Percentiles rank a stretch among this genome's conserved stretches.
Evolutionary conservation across 2,329 filamentous ascomycete genomes (phyloP).

Genomic region (Sarocladiaceae sp.): DNA sequence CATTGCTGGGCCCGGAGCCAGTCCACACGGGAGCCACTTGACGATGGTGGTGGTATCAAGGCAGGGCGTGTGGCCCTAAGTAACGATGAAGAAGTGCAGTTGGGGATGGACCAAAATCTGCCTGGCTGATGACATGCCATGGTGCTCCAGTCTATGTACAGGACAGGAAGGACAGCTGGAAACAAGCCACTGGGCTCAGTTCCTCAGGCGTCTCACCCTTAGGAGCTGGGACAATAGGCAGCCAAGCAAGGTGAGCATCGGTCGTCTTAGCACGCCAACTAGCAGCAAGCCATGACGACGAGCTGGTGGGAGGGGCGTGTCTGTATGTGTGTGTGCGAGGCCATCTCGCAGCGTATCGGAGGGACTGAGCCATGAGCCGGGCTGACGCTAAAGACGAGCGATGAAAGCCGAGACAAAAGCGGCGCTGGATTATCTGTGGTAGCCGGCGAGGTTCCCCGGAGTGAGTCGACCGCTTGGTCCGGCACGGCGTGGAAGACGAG

Average conservation of each 20-base stretch:
- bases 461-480: slow-evolving; percentile 11
- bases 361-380: background rate
- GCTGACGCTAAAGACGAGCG: slow-evolving; percentile 1
- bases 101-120: too few relatives aligned
- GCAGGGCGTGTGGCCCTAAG: slow-evolving; percentile 3
- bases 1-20: background rate
- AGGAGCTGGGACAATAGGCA: too few relatives aligned
- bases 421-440: slow-evolving; percentile 23
- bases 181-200: too few relatives aligned
- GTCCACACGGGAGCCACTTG: slow-evolving; percentile 4
- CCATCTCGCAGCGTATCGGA: background rate
- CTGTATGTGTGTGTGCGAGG: background rate
- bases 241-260: background rate
- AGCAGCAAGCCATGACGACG: slow-evolving; percentile 6
- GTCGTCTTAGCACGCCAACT: background rate
- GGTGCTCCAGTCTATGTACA: too few relatives aligned
- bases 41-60: background rate
- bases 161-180: too few relatives aligned
- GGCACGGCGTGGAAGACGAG: slow-evolving; percentile 10
- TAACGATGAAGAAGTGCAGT: too few relatives aligned
- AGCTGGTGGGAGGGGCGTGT: slow-evolving; percentile 7
- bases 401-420: slow-evolving; percentile 17
- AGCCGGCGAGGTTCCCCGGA: slow-evolving; percentile 10
- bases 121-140: too few relatives aligned
- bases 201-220: too few relatives aligned